A percentile compares a stretch with the other conserved stretches of the same genome.
phyloP scores from a whole-genome alignment of 2,329 filamentous ascomycete species.

The Onygenales sp. region DNA sequence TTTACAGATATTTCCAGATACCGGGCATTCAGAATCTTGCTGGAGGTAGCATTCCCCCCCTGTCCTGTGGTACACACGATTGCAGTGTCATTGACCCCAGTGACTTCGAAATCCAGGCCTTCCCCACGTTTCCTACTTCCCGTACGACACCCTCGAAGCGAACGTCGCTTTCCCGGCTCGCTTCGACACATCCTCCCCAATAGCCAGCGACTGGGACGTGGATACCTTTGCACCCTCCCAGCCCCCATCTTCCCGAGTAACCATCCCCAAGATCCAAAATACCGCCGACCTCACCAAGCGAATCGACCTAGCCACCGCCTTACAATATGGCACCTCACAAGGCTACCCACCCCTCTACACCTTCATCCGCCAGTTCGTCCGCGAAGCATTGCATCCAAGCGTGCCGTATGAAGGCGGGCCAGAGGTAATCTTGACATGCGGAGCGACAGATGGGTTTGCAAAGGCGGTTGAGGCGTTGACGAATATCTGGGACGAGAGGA shows the following conservation, averaged over 20 bases:
- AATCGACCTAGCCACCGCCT: slow-evolving; percentile 70
- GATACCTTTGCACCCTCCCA: slow-evolving; percentile 26
- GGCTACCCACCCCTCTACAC: slow-evolving; percentile 71
- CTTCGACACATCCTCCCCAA: slow-evolving; percentile 40
- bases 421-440: slow-evolving; percentile 70
- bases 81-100: slow-evolving; percentile 2
- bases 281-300: slow-evolving; percentile 53
- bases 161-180: slow-evolving; percentile 64
- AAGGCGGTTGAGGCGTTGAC: slow-evolving; percentile 69
- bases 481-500: slow-evolving; percentile 62
- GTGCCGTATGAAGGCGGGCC: slow-evolving; percentile 68
- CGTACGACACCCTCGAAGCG: slow-evolving; percentile 83
- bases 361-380: slow-evolving; percentile 70
- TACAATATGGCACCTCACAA: slow-evolving; percentile 78
- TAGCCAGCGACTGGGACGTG: slow-evolving; percentile 25
- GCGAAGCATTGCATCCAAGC: slow-evolving; percentile 67
- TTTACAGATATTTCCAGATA: slow-evolving; percentile 74
- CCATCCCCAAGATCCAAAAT: slow-evolving; percentile 59
- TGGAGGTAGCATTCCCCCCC: slow-evolving; percentile 35
- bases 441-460: slow-evolving; percentile 74
- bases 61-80: slow-evolving; percentile 39
- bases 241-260: slow-evolving; percentile 43
- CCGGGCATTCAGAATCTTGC: slow-evolving; percentile 54
- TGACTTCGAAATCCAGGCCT: slow-evolving; percentile 46
- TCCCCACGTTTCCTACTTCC: slow-evolving; percentile 73